Conservation (phyloP, 805 yeast species). For the Ogataea methylovora region DNA sequence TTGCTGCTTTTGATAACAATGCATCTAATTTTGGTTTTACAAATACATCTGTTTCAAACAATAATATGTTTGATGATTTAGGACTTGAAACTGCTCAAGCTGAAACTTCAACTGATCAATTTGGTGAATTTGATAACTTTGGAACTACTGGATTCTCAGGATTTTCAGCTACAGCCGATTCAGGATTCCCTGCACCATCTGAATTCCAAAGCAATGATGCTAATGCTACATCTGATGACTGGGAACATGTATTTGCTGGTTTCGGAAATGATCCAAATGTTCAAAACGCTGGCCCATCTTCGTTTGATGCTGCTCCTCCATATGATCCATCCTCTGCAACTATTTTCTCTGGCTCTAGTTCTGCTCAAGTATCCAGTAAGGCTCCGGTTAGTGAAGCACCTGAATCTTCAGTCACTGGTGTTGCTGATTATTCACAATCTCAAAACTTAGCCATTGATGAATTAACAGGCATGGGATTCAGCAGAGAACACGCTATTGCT, state of each 20-base stretch:
- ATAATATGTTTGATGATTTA: conserved; percentile 27
- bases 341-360: background rate
- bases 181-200: conserved; percentile 1
- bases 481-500: conserved; percentile 49
- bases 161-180: conserved; percentile 7
- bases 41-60: conserved; percentile 1
- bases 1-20: conserved; percentile 4
- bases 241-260: conserved; percentile 93
- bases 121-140: conserved; percentile 27
- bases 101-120: conserved; percentile 19
- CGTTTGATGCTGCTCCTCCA: conserved; percentile 9
- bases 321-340: background rate
- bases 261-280: conserved; percentile 50
- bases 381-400: background rate
- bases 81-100: conserved; percentile 26
- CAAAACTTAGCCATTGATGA: conserved; percentile 58
- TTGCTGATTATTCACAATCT: conserved; percentile 13
- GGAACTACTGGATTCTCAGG: conserved; percentile 18
- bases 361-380: background rate
- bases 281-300: conserved; percentile 9
- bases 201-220: conserved; percentile 3
- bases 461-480: conserved; percentile 85
- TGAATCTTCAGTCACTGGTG: too few species aligned
- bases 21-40: background rate
- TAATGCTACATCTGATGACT: conserved; percentile 55